Percentiles rank a stretch among this genome's conserved stretches.
These are phyloP conservation scores for Cytospora chrysosperma DNA, from an alignment of 2,329 filamentous ascomycete genomes.

Conservation along the genomic window DNA sequence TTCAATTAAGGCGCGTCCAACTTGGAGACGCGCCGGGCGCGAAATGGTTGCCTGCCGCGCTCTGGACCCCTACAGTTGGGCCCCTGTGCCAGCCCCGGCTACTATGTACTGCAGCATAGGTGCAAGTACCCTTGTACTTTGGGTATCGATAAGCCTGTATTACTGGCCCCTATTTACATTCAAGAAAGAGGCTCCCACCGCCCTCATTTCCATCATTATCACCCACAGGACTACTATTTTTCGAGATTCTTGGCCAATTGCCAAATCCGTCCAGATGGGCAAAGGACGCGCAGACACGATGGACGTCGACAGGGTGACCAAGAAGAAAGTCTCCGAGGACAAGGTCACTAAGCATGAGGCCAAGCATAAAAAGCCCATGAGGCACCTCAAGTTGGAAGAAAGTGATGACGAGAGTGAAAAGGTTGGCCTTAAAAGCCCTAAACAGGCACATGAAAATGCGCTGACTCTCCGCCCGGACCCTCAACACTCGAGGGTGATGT, in stretches of 20 bases:
- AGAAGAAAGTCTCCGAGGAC: conserved; percentile 25
- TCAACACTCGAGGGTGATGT: not conserved
- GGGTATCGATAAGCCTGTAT: not conserved
- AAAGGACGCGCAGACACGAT: conserved; percentile 9
- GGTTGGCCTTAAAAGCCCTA: conserved; percentile 23
- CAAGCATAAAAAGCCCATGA: conserved; percentile 19
- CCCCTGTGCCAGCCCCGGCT: too few species aligned
- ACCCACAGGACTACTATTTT: not conserved
- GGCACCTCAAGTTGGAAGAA: not conserved
- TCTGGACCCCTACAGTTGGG: not conserved
- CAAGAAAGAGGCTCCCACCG: not conserved
- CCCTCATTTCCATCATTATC: not conserved
- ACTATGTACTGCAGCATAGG: not conserved
- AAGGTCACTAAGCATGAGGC: conserved; percentile 20
- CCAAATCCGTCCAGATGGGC: conserved; percentile 9
- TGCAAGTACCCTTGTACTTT: too few species aligned
- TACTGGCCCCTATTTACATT: not conserved
- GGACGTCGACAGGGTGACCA: conserved; percentile 9
- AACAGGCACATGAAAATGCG: conserved; percentile 20
- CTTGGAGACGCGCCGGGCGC: conserved; percentile 20
- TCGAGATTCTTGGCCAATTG: not conserved
- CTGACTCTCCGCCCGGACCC: conserved; percentile 17
- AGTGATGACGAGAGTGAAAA: conserved; percentile 16
- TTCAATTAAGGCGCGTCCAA: conserved; percentile 24
- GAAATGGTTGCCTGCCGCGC: not conserved